Evolutionary conservation across 176 grass and related monocot genomes (phyloP), one percentile per base, ranked within the genome.

Genomic region (Eleusine indica): DNA sequence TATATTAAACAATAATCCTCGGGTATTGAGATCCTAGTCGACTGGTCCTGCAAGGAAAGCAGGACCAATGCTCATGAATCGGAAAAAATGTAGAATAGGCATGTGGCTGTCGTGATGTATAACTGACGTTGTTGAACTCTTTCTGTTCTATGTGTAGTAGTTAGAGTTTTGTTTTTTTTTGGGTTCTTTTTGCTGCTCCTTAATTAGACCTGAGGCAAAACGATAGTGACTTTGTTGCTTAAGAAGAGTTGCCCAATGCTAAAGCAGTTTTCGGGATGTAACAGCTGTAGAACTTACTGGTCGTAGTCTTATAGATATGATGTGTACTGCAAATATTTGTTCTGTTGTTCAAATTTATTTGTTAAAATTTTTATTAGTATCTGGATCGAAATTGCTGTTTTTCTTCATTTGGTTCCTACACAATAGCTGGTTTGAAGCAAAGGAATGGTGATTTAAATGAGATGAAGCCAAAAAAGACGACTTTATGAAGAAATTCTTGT

Each of bases 1-100:
- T 92, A 91, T 86, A 92, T 86, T 92, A 86, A 80, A 78, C 15
- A 79, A 53, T 78, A 82, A 86, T 88, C 65, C 30, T 46, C 8
- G 6, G 68, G 74, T 73, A 43, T 74, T 60, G 49, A 62, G 68
- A 41, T 42, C 64, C 68, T 86, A 60, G 3, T 53, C 82, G 35
- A 67, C 58, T 57, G 73, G 66, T 84, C 84, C 71, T 77, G 76
- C 18, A 86, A 41, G 57, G 0, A 48, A 81, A 84, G 73, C 80
- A 81, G 87, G 84, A 84, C 58, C 76, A 16, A 62, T 76, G 72
- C 66, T 75, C 66, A 87, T 29, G 44, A 54, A 80, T 57, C 54
- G 53, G 60, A 66, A 76, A 85, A 40, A 84, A 41, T 81, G 84
- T 87, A 92, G 81, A 83, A 78, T 92, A 87, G 87, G 84, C 51